Base-by-base conservation (phyloP, 768 basidiomycete species). In the Rhodocollybia butyracea region DNA sequence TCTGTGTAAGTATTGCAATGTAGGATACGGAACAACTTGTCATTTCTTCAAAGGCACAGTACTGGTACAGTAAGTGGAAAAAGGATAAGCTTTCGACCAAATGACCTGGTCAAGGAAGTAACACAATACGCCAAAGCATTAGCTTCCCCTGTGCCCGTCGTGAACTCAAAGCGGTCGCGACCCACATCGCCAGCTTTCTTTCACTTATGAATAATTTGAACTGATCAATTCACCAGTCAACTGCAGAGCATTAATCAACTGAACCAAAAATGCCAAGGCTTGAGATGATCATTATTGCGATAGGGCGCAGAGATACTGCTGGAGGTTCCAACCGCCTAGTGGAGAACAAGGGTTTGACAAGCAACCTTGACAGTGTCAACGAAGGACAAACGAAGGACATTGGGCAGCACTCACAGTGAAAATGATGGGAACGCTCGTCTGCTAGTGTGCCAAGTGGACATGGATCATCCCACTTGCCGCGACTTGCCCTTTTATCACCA, bases 201-300 rank as follows among this genome's bases (percentile, higher is more conserved):
- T 79, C 79, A 5, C 77, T 75, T 21, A 78, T 29, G 10, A 67
- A 63, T 63, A 70, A 75, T 46, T 48, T 57, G 21, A 57, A 58
- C 36, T 64, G 63, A 15, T 60, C 53, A 10, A 61, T 63, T 8
- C 76, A 73, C 63, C 68, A 70, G 47, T 80, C 78, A 24, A 81
- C 77, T 5, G 80, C 64, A 27, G 70, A 60, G 34, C 76, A 70
- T 0, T 79, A 78, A 13, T 80, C 66, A 13, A 82, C 51, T 2
- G 79, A 79, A 2, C 79, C 80, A 0, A 79, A 79, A 24, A 81
- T 61, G 5, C 76, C 76, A 34, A 77, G 66, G 3, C 76, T 59
- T 10, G 77, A 79, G 29, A 81, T 72, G 57, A 81, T 79, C 63
- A 55, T 80, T 79, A 63, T 81, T 78, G 45, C 78, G 74, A 59